Evolutionary conservation across 2,329 filamentous ascomycete genomes (phyloP).

Genomic region (Colletotrichum sp.): DNA sequence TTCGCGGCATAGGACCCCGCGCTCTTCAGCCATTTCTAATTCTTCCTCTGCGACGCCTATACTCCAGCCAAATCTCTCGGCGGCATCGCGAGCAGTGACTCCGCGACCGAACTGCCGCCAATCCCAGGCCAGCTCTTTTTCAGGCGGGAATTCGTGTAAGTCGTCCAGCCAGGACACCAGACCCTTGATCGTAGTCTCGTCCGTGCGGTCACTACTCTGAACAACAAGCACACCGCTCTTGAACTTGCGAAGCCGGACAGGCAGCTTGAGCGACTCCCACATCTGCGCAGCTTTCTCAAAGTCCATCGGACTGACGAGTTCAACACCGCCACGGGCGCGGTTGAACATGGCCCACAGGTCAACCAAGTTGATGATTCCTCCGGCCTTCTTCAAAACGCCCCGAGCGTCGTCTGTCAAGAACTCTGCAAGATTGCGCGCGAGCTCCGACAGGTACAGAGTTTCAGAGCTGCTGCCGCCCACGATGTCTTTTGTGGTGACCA

Average conservation of each 20-base stretch:
- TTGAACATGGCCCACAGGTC: constrained; percentile 97
- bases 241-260: constrained; percentile 86
- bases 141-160: constrained; percentile 69
- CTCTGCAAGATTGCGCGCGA: constrained; percentile 84
- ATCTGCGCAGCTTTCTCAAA: constrained; percentile 88
- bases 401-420: constrained; percentile 86
- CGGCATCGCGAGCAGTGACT: constrained; percentile 87
- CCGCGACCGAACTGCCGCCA: constrained; percentile 81
- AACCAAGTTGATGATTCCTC: constrained; percentile 87
- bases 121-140: constrained; percentile 74
- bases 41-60: constrained; percentile 95
- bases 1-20: constrained; percentile 85
- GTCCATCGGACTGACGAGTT: constrained; percentile 89
- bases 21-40: constrained; percentile 95
- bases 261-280: constrained; percentile 88
- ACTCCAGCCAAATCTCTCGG: constrained; percentile 94
- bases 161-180: constrained; percentile 80
- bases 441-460: constrained; percentile 86
- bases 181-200: constrained; percentile 84
- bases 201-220: constrained; percentile 84
- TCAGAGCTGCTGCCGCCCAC: constrained; percentile 76
- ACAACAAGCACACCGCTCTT: constrained; percentile 95
- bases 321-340: constrained; percentile 87
- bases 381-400: constrained; percentile 78
- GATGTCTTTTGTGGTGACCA: constrained; percentile 96